phyloP scores from a whole-genome alignment of 2,329 filamentous ascomycete genomes.

The Beauveria varroae region DNA sequence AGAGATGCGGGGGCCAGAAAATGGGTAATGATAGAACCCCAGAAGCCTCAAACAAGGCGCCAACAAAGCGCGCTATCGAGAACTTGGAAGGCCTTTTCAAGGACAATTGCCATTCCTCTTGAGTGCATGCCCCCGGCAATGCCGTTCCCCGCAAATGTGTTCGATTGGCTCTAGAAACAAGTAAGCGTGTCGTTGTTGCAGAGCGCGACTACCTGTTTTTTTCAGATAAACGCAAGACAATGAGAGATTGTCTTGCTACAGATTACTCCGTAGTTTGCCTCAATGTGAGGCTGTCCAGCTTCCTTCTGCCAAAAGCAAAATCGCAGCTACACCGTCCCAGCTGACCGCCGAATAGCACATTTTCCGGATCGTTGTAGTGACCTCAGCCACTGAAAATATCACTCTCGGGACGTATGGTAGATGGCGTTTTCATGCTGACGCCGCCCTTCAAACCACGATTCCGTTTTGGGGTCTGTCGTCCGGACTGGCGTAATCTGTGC shows the following conservation, averaged over 20 bases:
- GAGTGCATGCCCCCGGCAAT: background rate
- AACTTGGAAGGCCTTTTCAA: background rate
- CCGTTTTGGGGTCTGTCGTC: conserved; percentile 7
- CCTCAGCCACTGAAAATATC: background rate
- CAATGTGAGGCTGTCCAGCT: background rate
- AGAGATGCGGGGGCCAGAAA: background rate
- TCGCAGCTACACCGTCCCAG: background rate
- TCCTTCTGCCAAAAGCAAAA: background rate
- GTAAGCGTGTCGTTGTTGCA: background rate
- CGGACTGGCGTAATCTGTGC: conserved; percentile 8
- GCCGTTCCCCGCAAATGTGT: background rate
- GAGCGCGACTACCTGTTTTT: too few species aligned
- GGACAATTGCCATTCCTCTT: background rate
- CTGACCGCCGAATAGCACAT: background rate
- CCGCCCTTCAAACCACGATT: conserved; percentile 3
- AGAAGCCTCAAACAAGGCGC: background rate
- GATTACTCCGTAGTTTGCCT: background rate
- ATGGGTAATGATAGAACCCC: background rate
- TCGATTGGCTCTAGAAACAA: background rate
- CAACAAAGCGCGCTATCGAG: background rate
- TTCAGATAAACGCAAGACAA: too few species aligned
- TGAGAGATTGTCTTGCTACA: too few species aligned
- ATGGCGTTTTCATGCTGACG: conserved; percentile 9
- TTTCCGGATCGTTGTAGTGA: background rate
- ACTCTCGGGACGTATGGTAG: background rate